These are phyloP conservation scores for Neoboletus brunneissimus DNA, from an alignment of 768 basidiomycete genomes.

Conservation along the genomic window DNA sequence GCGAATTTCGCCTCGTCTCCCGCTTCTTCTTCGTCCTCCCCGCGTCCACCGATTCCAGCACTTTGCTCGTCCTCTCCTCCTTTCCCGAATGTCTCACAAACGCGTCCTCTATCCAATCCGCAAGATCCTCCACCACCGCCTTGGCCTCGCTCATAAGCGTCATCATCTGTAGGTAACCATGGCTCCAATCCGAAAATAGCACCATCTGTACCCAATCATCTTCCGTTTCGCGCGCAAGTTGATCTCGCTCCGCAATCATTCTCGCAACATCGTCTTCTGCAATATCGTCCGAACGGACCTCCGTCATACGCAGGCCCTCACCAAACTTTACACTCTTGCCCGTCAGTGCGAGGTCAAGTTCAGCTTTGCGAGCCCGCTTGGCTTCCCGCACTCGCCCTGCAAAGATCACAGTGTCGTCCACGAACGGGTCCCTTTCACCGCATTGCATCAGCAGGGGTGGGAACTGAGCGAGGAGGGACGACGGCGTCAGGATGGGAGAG, in stretches of 20 bases:
- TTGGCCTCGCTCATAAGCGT: constrained; percentile 79
- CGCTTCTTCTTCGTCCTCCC: constrained; percentile 27
- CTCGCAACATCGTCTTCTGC: constrained; percentile 35
- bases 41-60: constrained; percentile 17
- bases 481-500: constrained; percentile 90
- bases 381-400: constrained; percentile 94
- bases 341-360: constrained; percentile 59
- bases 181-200: constrained; percentile 94
- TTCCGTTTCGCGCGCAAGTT: constrained; percentile 67
- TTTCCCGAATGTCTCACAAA: constrained; percentile 46
- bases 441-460: constrained; percentile 93
- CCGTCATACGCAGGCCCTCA: constrained; percentile 62
- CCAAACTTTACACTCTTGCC: constrained; percentile 64
- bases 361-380: constrained; percentile 76
- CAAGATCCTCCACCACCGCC: constrained; percentile 76
- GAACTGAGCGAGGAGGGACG: constrained; percentile 82
- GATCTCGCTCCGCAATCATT: constrained; percentile 58
- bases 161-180: constrained; percentile 96
- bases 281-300: constrained; percentile 27
- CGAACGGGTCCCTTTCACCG: constrained; percentile 94
- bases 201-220: constrained; percentile 95
- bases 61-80: constrained; percentile 22
- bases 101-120: constrained; percentile 85
- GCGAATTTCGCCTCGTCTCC: constrained; percentile 21
- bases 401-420: constrained; percentile 97